A percentile compares a stretch with the other conserved stretches of the same genome.
Conservation (phyloP, 2,329 filamentous ascomycete genomes). For the Botrytis aclada region DNA sequence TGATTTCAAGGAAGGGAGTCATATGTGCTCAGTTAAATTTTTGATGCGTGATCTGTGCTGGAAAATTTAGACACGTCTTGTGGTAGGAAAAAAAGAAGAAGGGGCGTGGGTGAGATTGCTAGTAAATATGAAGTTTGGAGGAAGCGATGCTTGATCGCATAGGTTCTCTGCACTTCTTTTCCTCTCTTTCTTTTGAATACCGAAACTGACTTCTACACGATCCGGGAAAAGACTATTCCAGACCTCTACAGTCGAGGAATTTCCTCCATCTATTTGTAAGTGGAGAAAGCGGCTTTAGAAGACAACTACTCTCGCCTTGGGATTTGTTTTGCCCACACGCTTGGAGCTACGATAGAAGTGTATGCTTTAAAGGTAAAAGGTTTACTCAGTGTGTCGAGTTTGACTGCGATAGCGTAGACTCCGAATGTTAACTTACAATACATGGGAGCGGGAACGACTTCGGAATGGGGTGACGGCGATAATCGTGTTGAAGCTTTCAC, state of each 20-base stretch:
- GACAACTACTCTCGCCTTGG: fast-evolving
- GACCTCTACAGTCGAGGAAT: neutral
- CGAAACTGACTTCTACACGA: neutral
- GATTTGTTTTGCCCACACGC: neutral
- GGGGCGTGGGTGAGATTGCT: neutral
- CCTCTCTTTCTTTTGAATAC: neutral
- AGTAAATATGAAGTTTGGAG: neutral
- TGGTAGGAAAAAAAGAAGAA: neutral
- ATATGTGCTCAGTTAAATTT: too few relatives aligned
- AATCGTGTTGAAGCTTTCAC: neutral
- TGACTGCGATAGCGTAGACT: neutral
- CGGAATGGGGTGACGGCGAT: neutral
- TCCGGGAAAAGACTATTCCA: neutral
- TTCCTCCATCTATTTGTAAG: neutral
- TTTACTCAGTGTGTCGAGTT: neutral
- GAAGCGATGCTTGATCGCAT: neutral
- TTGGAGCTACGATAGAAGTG: neutral
- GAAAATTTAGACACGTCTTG: too few relatives aligned
- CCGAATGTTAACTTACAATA: neutral
- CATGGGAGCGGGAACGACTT: neutral
- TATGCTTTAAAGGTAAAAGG: neutral
- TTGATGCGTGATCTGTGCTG: too few relatives aligned
- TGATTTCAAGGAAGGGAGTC: neutral
- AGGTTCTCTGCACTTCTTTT: neutral
- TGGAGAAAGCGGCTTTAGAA: neutral